These are phyloP conservation scores for Pinus taeda DNA, from an alignment of 75 land plant species.

Conservation along the genomic window DNA sequence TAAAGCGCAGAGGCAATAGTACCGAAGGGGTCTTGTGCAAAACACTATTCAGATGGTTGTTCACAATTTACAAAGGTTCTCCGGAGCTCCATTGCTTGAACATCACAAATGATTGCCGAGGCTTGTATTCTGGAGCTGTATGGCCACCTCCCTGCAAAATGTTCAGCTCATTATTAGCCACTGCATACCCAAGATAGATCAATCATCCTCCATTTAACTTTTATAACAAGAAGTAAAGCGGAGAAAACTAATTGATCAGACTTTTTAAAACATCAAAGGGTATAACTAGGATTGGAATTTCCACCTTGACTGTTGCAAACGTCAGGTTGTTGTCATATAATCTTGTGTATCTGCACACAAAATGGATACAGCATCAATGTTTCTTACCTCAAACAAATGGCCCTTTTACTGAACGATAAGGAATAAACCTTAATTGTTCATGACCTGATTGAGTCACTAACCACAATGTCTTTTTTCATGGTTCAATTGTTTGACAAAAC, in stretches of 20 bases:
- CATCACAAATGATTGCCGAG: slow-evolving; percentile 33
- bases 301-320: slow-evolving; percentile 11
- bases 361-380: neutral
- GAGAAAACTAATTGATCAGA: neutral
- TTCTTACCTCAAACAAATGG: neutral
- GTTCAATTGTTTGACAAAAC: too few relatives aligned
- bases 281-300: neutral
- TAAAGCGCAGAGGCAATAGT: too few relatives aligned
- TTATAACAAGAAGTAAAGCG: too few relatives aligned
- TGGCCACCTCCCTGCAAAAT: slow-evolving; percentile 52
- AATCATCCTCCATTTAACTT: neutral
- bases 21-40: too few relatives aligned
- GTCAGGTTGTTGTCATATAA: slow-evolving; percentile 2
- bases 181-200: neutral
- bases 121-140: slow-evolving; percentile 66
- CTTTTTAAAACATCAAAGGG: neutral
- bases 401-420: neutral
- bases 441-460: too few relatives aligned
- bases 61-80: slow-evolving; percentile 16
- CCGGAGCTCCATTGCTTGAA: slow-evolving; percentile 5
- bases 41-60: too few relatives aligned
- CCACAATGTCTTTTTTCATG: too few relatives aligned
- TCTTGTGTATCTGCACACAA: slow-evolving; percentile 4
- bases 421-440: too few relatives aligned
- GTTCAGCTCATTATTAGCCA: neutral